Conservation (phyloP, 306 rosid species). For the Nissolia schottii region DNA sequence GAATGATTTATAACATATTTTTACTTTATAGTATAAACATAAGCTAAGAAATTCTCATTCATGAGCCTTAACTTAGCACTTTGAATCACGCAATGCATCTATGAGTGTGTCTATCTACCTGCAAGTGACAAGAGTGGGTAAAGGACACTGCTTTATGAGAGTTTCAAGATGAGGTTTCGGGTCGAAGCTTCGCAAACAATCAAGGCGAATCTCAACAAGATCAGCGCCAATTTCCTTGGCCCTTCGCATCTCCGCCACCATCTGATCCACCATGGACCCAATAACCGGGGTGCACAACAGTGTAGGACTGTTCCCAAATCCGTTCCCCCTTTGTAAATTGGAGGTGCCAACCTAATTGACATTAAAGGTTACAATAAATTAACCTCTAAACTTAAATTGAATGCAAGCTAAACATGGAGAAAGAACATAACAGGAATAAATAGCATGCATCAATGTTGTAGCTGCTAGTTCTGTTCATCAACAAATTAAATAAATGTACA, state of each 20-base stretch:
- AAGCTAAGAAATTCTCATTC: too few species aligned
- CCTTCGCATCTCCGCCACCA: constrained; percentile 39
- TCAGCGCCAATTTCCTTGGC: constrained; percentile 46
- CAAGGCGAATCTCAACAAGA: constrained; percentile 44
- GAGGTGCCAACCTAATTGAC: constrained; percentile 8
- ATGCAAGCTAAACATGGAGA: neutral
- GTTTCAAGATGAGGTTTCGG: constrained; percentile 31
- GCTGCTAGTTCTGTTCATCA: neutral
- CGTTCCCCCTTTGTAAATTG: constrained; percentile 5
- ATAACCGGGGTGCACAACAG: constrained; percentile 37
- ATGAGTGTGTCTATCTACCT: constrained; percentile 9
- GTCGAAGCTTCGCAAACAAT: constrained; percentile 35
- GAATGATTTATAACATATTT: too few species aligned
- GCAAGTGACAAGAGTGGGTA: constrained; percentile 46
- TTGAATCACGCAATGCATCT: neutral
- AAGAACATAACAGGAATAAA: neutral
- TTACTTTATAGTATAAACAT: too few species aligned
- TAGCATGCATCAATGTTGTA: neutral
- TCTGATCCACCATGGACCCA: constrained; percentile 34
- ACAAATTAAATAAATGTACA: neutral
- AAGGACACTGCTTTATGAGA: constrained; percentile 34
- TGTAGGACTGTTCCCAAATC: constrained; percentile 29
- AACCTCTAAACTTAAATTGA: neutral
- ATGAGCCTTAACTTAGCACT: neutral
- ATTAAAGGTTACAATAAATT: neutral